Percentiles rank a stretch among this genome's conserved stretches.
Conservation (phyloP, 2,329 filamentous ascomycete species). For the Fonsecaea multimorphosa region DNA sequence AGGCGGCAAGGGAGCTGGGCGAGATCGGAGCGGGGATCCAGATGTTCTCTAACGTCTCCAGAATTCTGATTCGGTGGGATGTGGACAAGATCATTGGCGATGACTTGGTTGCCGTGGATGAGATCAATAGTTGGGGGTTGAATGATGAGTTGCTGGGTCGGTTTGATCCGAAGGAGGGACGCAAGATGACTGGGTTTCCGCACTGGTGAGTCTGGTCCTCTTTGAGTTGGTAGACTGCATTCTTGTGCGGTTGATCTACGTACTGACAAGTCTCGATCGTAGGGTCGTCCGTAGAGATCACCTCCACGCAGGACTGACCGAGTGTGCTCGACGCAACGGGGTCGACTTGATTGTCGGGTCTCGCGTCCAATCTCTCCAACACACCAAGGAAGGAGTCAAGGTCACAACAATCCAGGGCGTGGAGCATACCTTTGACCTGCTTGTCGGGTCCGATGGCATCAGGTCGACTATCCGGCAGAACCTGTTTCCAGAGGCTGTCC, state of each 20-base stretch:
- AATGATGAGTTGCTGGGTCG: conserved; percentile 27
- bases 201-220: conserved; percentile 23
- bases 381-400: conserved; percentile 32
- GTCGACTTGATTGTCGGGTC: conserved; percentile 48
- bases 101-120: conserved; percentile 50
- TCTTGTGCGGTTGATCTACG: not conserved
- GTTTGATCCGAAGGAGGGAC: conserved; percentile 29
- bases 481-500: conserved; percentile 52
- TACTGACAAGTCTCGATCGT: conserved; percentile 9
- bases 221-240: not conserved
- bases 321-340: conserved; percentile 49
- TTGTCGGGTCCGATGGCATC: conserved; percentile 53
- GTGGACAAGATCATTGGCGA: conserved; percentile 50
- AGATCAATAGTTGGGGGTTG: conserved; percentile 47
- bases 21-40: conserved; percentile 47
- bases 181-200: conserved; percentile 32
- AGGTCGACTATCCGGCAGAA: conserved; percentile 48
- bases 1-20: conserved; percentile 50
- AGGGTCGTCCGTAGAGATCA: conserved; percentile 56
- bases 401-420: conserved; percentile 38
- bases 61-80: conserved; percentile 50
- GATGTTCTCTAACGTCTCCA: conserved; percentile 52
- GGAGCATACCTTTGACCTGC: conserved; percentile 45
- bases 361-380: conserved; percentile 45
- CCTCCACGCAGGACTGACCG: conserved; percentile 53